These are phyloP conservation scores for Pisolithus albus DNA, from an alignment of 768 basidiomycete species.

Conservation along the genomic window DNA sequence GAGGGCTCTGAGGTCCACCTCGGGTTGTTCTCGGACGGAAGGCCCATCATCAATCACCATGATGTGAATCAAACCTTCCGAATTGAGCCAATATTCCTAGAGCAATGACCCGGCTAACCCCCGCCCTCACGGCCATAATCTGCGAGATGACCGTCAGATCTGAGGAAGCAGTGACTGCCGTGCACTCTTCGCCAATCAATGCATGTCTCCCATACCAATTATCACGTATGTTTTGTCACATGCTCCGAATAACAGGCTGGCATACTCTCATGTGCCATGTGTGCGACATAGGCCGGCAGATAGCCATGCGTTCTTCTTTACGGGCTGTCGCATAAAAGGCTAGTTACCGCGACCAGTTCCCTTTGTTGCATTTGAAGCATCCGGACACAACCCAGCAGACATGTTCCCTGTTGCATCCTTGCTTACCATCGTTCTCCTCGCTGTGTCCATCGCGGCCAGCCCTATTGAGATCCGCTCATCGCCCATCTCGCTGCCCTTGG, in stretches of 20 bases:
- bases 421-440: constrained; percentile 40
- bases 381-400: constrained; percentile 14
- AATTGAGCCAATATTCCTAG: too few relatives aligned
- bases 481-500: constrained; percentile 43
- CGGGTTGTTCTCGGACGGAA: too few relatives aligned
- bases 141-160: too few relatives aligned
- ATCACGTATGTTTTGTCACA: not conserved
- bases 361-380: constrained; percentile 8
- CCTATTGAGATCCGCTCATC: constrained; percentile 36
- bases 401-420: constrained; percentile 37
- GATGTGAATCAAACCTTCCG: too few relatives aligned
- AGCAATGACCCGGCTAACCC: too few relatives aligned
- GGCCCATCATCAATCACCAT: too few relatives aligned
- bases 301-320: not conserved
- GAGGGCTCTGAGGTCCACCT: too few relatives aligned
- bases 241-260: not conserved
- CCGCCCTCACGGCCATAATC: too few relatives aligned
- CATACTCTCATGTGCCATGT: not conserved
- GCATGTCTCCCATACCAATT: too few relatives aligned
- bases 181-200: too few relatives aligned
- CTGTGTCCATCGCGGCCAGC: constrained; percentile 39
- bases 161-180: too few relatives aligned
- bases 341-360: constrained; percentile 2
- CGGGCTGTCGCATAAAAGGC: constrained; percentile 15
- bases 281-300: not conserved